These are phyloP conservation scores for Iberis pinnata DNA, from an alignment of 345 rosid genomes.

Conservation along the genomic window DNA sequence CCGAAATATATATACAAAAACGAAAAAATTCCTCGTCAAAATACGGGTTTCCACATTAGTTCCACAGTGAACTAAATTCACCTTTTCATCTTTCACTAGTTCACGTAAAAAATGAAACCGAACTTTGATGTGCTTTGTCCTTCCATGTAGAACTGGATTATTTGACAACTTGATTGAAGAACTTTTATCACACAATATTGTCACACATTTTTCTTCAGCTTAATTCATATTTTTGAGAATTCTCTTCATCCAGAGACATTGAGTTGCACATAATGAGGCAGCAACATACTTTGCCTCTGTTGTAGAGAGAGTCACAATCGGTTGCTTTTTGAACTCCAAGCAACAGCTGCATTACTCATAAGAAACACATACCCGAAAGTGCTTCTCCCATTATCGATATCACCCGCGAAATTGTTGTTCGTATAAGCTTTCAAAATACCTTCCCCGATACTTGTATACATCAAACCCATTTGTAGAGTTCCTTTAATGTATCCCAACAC, in stretches of 20 bases:
- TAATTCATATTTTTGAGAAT: fast-evolving
- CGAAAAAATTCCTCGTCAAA: too few species aligned
- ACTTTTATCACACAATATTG: not conserved
- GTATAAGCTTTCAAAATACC: not conserved
- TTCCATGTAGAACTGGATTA: not conserved
- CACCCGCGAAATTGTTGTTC: not conserved
- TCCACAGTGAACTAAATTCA: not conserved
- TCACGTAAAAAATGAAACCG: not conserved
- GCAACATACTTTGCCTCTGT: not conserved
- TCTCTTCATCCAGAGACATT: not conserved
- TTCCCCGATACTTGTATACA: not conserved
- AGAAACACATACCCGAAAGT: not conserved
- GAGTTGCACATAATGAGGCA: not conserved
- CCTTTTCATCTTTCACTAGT: not conserved
- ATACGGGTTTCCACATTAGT: too few species aligned
- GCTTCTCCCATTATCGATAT: not conserved
- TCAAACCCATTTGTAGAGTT: not conserved
- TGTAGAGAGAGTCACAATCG: not conserved
- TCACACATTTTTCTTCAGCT: not conserved
- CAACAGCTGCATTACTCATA: not conserved
- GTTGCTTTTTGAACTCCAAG: slow-evolving; percentile 1
- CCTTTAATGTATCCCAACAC: not conserved
- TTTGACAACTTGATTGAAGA: not conserved
- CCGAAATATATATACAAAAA: too few species aligned
- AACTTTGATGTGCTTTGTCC: not conserved